Evolutionary conservation across 257 asterid species (phyloP).

Genomic region (Solanum stenotomum): DNA sequence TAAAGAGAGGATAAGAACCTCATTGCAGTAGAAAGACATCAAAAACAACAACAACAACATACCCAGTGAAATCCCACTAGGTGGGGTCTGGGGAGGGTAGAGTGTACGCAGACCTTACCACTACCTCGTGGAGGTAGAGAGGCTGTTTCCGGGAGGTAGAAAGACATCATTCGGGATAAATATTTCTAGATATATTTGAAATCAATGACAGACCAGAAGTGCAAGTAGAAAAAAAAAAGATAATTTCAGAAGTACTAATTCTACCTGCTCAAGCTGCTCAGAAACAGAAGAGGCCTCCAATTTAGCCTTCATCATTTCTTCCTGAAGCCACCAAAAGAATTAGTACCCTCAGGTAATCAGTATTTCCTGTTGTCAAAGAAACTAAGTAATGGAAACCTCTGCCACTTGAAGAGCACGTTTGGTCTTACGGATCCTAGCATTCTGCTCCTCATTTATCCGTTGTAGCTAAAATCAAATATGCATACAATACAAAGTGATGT

Average conservation of each 20-base stretch:
- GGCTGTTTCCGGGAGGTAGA: too few species aligned
- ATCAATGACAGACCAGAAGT: neutral
- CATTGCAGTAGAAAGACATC: neutral
- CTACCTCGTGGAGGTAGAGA: too few species aligned
- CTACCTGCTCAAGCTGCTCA: conserved; percentile 29
- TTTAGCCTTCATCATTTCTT: conserved; percentile 40
- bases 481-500: neutral
- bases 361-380: neutral
- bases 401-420: conserved; percentile 35
- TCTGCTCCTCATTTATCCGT: conserved; percentile 29
- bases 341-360: neutral
- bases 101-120: too few species aligned
- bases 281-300: conserved; percentile 27
- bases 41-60: too few species aligned
- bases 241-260: neutral
- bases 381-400: conserved; percentile 23
- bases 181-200: neutral
- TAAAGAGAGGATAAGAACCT: neutral
- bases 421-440: conserved; percentile 24
- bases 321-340: conserved; percentile 20
- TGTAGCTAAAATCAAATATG: conserved; percentile 19
- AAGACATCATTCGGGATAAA: neutral
- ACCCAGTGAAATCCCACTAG: too few species aligned
- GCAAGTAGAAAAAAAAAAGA: neutral
- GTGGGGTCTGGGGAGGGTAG: too few species aligned